Evolutionary conservation across 1,139 yeast species (phyloP), one percentile per base, ranked within the genome.

Genomic region (Dujonia santamariae): DNA sequence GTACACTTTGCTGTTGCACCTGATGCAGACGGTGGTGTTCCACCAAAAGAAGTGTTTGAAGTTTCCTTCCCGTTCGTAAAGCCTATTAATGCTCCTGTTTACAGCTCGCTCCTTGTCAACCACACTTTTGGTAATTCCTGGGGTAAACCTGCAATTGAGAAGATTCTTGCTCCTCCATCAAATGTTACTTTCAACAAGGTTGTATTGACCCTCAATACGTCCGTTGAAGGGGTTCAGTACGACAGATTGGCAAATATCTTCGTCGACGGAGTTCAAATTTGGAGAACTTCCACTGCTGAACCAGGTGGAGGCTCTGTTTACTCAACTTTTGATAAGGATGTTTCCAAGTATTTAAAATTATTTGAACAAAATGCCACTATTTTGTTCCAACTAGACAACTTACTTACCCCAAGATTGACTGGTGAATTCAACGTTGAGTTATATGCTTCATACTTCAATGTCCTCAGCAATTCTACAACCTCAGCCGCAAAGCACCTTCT

Each of bases 201-300:
- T 12, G 72, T 77, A 0, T 58, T 85, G 31, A 69, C 77, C 4
- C 60, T 86, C 32, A 68, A 75, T 32, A 79, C 84, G 3, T 58
- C 74, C 5, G 78, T 78, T 4, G 64, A 60, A 30, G 92, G 94
- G 8, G 72, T 76, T 11, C 96, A 86, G 54, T 85, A 75, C 48
- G 95, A 86, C 53, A 67, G 96, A 38, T 63, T 86, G 47, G 85
- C 82, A 11, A 86, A 85, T 49, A 56, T 86, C 19, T 82, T 73
- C 48, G 54, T 86, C 19, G 74, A 75, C 36, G 85, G 80, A 17
- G 68, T 72, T 12, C 85, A 85, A 45, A 58, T 86, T 23, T 86
- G 96, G 95, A 70, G 96, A 54, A 80, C 94, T 0, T 80, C 92
- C 3, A 86, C 96, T 2, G 79, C 85, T 14, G 95, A 86, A 56